Evolutionary conservation across 805 yeast genomes (phyloP).

Genomic region (Cyberlindnera petersonii): DNA sequence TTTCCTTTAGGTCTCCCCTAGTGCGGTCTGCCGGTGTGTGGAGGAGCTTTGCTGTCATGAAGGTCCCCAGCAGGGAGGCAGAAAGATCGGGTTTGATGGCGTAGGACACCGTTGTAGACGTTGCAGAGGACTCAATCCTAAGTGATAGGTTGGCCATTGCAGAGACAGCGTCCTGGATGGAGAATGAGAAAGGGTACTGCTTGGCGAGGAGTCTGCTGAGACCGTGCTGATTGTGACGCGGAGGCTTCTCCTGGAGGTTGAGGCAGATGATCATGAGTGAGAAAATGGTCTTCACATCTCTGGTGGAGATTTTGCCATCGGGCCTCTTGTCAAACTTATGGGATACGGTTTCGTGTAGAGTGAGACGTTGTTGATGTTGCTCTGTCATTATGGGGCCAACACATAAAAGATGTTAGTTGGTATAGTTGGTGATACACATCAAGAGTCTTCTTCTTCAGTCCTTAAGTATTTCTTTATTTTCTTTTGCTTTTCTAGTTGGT

Average conservation of each 20-base stretch:
- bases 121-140: conserved; percentile 43
- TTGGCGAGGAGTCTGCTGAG: conserved; percentile 30
- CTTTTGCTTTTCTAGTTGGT: too few relatives aligned
- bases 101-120: conserved; percentile 54
- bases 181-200: conserved; percentile 49
- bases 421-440: too few relatives aligned
- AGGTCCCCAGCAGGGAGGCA: conserved; percentile 40
- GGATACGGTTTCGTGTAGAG: conserved; percentile 40
- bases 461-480: too few relatives aligned
- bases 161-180: conserved; percentile 45
- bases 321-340: conserved; percentile 48
- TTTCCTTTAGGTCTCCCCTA: conserved; percentile 39
- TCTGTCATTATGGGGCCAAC: neutral
- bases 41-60: conserved; percentile 58
- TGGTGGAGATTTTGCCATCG: conserved; percentile 46
- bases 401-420: too few relatives aligned
- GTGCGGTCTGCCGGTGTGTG: conserved; percentile 80
- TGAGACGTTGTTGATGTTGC: conserved; percentile 9
- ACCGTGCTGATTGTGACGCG: conserved; percentile 23
- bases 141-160: conserved; percentile 48
- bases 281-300: conserved; percentile 59
- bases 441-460: too few relatives aligned
- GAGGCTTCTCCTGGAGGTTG: conserved; percentile 34
- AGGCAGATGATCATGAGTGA: conserved; percentile 47
- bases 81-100: conserved; percentile 50